Evolutionary conservation across 805 yeast species (phyloP), one percentile per base, ranked within the genome.

Genomic region (Clavispora santaluciae): DNA sequence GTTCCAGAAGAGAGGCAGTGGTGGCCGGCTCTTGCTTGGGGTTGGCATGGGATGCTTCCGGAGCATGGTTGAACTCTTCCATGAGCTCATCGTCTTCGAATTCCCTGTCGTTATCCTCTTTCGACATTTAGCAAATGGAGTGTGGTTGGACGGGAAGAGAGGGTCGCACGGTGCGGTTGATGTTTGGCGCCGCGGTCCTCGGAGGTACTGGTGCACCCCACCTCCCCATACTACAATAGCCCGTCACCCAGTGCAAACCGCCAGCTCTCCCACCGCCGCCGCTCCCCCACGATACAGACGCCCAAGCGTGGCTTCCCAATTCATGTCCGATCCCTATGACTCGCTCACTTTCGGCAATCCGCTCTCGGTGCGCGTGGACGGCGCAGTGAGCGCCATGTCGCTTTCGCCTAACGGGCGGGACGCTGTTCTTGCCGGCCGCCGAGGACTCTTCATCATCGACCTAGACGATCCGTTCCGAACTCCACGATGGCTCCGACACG

Each of bases 391-490:
- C 40, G 88, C 98, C 6, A 87, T 93, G 76, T 83, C 95, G 2
- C 75, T 88, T 12, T 79, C 88, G 38, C 96, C 96, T 6, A 79
- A 83, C 36, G 96, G 97, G 4, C 67, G 98, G 48, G 98, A 93
- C 57, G 95, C 89, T 6, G 98, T 87, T 3, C 64, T 93, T 22
- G 99, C 98, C 0, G 90, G 86, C 50, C 58, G 72, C 38, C 73
- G 82, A 41, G 99, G 99, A 0, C 70, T 93, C 11, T 86, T 81
- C 59, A 80, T 93, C 28, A 82, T 91, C n/a, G 98, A 93, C 63
- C 63, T 93, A 31, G 96, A 91, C 55, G 96, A 93, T 59, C 99
- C 98, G 1, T 91, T 87, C 62, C 79, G 91, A 0, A 89, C 95
- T 1, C 99, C 99, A 0, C 70, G 99, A 43, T 88, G 95, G 90